These are phyloP conservation scores for Psilocybe mexicana DNA, from an alignment of 1,284 basidiomycete genomes.

Conservation along the genomic window DNA sequence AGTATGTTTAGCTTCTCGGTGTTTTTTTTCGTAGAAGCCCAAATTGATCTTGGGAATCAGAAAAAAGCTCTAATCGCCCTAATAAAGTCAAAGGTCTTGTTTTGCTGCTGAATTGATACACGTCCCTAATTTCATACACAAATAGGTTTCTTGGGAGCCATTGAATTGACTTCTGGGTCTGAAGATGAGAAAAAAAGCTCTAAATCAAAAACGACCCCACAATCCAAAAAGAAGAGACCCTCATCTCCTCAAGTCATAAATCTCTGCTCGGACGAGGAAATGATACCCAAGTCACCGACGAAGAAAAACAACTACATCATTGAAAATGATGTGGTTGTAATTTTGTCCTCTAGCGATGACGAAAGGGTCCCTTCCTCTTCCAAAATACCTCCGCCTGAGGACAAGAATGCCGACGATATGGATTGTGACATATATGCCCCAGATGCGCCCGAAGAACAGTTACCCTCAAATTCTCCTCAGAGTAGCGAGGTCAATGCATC, in stretches of 20 bases:
- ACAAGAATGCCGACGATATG: too few relatives aligned
- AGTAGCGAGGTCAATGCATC: too few relatives aligned
- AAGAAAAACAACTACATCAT: neutral
- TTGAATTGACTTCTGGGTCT: constrained; percentile 17
- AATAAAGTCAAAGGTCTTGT: too few relatives aligned
- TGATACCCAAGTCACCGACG: neutral
- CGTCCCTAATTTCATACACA: neutral
- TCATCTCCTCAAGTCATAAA: constrained; percentile 16
- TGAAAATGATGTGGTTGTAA: neutral
- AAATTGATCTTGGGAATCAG: too few relatives aligned
- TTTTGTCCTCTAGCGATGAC: neutral
- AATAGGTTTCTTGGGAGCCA: constrained; percentile 10
- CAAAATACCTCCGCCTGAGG: neutral
- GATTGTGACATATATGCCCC: too few relatives aligned
- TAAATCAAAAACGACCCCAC: constrained; percentile 7
- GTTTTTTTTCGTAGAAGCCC: too few relatives aligned
- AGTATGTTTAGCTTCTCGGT: neutral
- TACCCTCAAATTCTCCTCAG: too few relatives aligned
- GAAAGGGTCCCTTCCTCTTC: neutral
- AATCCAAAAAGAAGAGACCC: constrained; percentile 4
- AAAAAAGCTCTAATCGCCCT: too few relatives aligned
- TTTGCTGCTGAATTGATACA: too few relatives aligned
- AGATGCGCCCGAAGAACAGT: too few relatives aligned
- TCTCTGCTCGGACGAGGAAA: constrained; percentile 24
- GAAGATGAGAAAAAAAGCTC: constrained; percentile 13